Conservation (phyloP, 192 early-diverging fungal genomes). For the Coemansia sp. region DNA sequence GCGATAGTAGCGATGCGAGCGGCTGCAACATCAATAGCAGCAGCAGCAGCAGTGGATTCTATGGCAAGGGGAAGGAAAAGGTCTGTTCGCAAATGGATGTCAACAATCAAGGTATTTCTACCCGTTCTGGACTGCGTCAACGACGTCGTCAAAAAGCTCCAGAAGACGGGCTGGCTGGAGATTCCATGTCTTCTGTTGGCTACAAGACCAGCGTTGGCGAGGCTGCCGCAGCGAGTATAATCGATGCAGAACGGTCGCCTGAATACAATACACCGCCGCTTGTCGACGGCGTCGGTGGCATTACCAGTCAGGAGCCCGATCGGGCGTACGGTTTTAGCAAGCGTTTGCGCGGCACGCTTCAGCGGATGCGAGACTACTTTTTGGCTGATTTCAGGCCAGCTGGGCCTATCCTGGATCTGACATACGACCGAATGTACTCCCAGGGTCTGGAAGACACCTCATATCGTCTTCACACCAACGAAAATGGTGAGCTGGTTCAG, state of each 20-base stretch:
- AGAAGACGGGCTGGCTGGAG: background rate
- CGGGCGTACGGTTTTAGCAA: background rate
- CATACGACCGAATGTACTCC: slow-evolving; percentile 47
- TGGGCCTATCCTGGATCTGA: slow-evolving; percentile 48
- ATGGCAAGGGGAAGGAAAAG: background rate
- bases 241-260: slow-evolving; percentile 19
- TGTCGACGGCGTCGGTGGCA: background rate
- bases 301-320: background rate
- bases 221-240: slow-evolving; percentile 24
- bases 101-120: background rate
- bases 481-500: slow-evolving; percentile 10
- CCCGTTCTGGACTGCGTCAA: background rate
- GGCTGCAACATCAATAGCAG: background rate
- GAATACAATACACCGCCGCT: background rate
- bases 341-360: slow-evolving; percentile 13
- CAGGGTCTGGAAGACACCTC: slow-evolving; percentile 23
- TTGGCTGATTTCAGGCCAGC: slow-evolving; percentile 47
- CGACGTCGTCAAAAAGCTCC: background rate
- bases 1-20: background rate
- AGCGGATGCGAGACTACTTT: slow-evolving; percentile 48
- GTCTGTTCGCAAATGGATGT: background rate
- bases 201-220: slow-evolving; percentile 2
- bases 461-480: background rate
- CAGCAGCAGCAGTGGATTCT: background rate
- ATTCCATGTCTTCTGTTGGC: slow-evolving; percentile 7